Evolutionary conservation across 305 asterid species (phyloP).

Genomic region (Fraxinus xanthoxyloides): DNA sequence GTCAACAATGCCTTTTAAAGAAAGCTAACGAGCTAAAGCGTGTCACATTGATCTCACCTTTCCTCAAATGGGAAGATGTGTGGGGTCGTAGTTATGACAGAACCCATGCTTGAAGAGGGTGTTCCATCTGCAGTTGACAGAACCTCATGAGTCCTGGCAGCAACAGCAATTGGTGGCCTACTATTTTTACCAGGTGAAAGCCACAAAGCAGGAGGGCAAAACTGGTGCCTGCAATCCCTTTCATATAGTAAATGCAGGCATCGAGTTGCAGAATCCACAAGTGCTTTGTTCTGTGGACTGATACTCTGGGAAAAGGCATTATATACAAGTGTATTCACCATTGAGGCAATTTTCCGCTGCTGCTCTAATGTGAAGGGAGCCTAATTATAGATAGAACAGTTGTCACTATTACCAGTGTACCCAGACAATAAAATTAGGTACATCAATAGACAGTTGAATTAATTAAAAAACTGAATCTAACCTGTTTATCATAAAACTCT

Average conservation of each 20-base stretch:
- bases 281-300: slow-evolving; percentile 45
- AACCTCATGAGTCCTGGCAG: slow-evolving; percentile 88
- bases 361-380: slow-evolving; percentile 84
- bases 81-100: slow-evolving; percentile 79
- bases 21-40: not conserved
- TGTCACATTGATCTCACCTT: slow-evolving; percentile 46
- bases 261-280: slow-evolving; percentile 73
- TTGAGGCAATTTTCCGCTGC: slow-evolving; percentile 72
- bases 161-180: slow-evolving; percentile 86
- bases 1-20: not conserved
- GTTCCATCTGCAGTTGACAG: slow-evolving; percentile 55
- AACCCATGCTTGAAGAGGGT: slow-evolving; percentile 52
- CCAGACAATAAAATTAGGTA: not conserved
- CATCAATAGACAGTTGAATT: slow-evolving; percentile 3
- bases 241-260: slow-evolving; percentile 92
- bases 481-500: slow-evolving; percentile 97
- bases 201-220: slow-evolving; percentile 89
- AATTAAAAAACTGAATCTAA: slow-evolving; percentile 25
- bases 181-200: slow-evolving; percentile 82
- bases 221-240: slow-evolving; percentile 90
- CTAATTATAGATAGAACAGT: slow-evolving; percentile 34
- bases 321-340: slow-evolving; percentile 75
- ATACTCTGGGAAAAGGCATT: slow-evolving; percentile 57
- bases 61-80: slow-evolving; percentile 95
- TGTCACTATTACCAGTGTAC: slow-evolving; percentile 11